These are phyloP conservation scores for Plasmodium blacklocki DNA, from an alignment of 169 alveolate species.

Conservation along the genomic window DNA sequence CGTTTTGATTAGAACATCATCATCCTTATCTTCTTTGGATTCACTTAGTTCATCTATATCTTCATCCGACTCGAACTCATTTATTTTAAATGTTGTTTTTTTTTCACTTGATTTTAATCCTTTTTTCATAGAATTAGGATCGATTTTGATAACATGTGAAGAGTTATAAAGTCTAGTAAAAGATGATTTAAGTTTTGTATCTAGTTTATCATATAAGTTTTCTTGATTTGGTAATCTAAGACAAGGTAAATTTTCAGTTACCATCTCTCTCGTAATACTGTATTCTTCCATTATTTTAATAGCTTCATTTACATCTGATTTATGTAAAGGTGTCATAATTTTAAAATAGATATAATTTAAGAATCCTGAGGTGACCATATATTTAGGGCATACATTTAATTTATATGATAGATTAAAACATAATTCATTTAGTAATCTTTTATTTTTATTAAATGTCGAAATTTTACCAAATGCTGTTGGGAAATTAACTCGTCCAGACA, in stretches of 20 bases:
- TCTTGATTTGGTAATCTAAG: slow-evolving; percentile 83
- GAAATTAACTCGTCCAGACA: slow-evolving; percentile 88
- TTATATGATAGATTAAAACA: slow-evolving; percentile 72
- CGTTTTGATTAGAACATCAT: slow-evolving; percentile 30
- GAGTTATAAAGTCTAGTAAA: slow-evolving; percentile 77
- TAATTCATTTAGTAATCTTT: slow-evolving; percentile 88
- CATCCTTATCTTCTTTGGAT: slow-evolving; percentile 69
- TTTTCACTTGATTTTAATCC: slow-evolving; percentile 46
- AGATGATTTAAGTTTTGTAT: slow-evolving; percentile 78
- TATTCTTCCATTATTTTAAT: slow-evolving; percentile 74
- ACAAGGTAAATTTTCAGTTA: slow-evolving; percentile 79
- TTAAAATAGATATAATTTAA: slow-evolving; percentile 63
- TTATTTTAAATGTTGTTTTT: slow-evolving; percentile 20
- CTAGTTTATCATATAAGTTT: slow-evolving; percentile 82
- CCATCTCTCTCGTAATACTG: slow-evolving; percentile 81
- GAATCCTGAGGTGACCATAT: slow-evolving; percentile 62
- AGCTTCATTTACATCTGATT: slow-evolving; percentile 76
- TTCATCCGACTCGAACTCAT: slow-evolving; percentile 59
- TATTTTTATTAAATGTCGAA: slow-evolving; percentile 92
- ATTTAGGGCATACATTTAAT: slow-evolving; percentile 56
- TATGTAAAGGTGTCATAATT: slow-evolving; percentile 76
- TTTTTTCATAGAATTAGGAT: slow-evolving; percentile 46
- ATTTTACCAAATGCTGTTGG: slow-evolving; percentile 95
- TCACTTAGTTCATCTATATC: slow-evolving; percentile 65
- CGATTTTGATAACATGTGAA: slow-evolving; percentile 60